A percentile compares a stretch with the other conserved stretches of the same genome.
Evolutionary conservation across 2,329 filamentous ascomycete species (phyloP).

Genomic region (Penicillium sp.): DNA sequence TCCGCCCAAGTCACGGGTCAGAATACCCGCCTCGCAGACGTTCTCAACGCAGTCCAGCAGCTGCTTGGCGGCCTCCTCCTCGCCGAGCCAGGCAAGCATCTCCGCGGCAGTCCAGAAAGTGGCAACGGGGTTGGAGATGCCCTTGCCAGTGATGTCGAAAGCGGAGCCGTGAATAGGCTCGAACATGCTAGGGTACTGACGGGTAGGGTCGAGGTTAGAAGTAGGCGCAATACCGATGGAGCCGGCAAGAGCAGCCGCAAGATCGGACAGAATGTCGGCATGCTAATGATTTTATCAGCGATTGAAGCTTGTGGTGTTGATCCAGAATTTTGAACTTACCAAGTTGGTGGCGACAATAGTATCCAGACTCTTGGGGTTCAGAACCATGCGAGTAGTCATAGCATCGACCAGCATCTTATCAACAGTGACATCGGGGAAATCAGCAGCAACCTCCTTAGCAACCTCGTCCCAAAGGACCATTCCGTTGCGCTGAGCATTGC

Average conservation of each 20-base stretch:
- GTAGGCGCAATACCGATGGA: slow-evolving; percentile 75
- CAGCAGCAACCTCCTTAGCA: slow-evolving; percentile 56
- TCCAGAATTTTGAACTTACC: slow-evolving; percentile 23
- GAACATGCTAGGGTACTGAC: slow-evolving; percentile 64
- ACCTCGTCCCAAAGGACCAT: slow-evolving; percentile 73
- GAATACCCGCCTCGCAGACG: slow-evolving; percentile 59
- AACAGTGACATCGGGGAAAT: slow-evolving; percentile 64
- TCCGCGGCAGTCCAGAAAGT: slow-evolving; percentile 73
- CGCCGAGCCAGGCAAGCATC: slow-evolving; percentile 68
- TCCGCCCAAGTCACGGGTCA: slow-evolving; percentile 66
- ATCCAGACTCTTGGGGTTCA: slow-evolving; percentile 63
- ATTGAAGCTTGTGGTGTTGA: neutral
- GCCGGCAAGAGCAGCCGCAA: slow-evolving; percentile 71
- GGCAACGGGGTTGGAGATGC: slow-evolving; percentile 64
- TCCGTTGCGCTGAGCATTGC: slow-evolving; percentile 67
- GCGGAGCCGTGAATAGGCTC: slow-evolving; percentile 68
- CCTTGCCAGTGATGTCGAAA: slow-evolving; percentile 67
- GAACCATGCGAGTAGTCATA: slow-evolving; percentile 68
- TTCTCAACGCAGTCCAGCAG: slow-evolving; percentile 65
- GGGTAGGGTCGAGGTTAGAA: slow-evolving; percentile 68
- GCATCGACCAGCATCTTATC: slow-evolving; percentile 72
- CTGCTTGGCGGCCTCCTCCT: slow-evolving; percentile 59
- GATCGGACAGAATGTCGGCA: slow-evolving; percentile 71
- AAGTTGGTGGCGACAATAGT: slow-evolving; percentile 68
- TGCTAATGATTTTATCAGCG: slow-evolving; percentile 40